Base-by-base conservation (phyloP, 169 alveolate genomes). In the Plasmodium reichenowi region DNA sequence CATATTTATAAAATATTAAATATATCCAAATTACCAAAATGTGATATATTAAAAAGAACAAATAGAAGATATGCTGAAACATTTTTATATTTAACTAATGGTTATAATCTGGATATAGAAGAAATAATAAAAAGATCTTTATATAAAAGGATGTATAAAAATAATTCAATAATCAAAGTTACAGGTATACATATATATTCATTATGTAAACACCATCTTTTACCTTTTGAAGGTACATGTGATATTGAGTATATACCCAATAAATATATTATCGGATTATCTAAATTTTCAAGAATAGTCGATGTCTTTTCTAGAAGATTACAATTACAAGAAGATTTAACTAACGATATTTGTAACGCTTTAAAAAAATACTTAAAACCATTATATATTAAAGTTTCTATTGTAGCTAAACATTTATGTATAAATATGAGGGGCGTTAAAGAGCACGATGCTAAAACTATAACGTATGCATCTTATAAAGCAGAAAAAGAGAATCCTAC, bases 151-250 rank as follows among this genome's bases (percentile, higher is more conserved):
- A 83, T 68, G 15, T 83, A 83, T 62, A 59, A 54, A 63, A 83
- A 83, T 32, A 58, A 70, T 8, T 56, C 91, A 2, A 3, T 17
- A 48, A 83, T 83, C 2, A 83, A 83, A 26, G 71, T 83, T 10
- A 68, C 64, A 58, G 85, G 74, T 8, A 70, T 83, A 13, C 91
- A 70, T 56, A 48, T 83, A 20, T 68, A 83, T 45, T 83, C 91
- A 0, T 38, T 83, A n/a, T 83, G 91, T 72, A 83, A 83, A 45
- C 91, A 83, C 56, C 91, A 83, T 70, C 43, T 83, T 58, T 32
- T 83, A n/a, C 91, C 91, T 20, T 83, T 83, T 62, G 86, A 83
- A 83, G 91, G 91, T 1, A 26, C 22, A 24, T 83, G 91, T 45
- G 29, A 43, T 29, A 83, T 83, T 56, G 91, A 83, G 32, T 83